phyloP scores from a whole-genome alignment of 441 rosid genomes.

The Gossypium gossypioides region DNA sequence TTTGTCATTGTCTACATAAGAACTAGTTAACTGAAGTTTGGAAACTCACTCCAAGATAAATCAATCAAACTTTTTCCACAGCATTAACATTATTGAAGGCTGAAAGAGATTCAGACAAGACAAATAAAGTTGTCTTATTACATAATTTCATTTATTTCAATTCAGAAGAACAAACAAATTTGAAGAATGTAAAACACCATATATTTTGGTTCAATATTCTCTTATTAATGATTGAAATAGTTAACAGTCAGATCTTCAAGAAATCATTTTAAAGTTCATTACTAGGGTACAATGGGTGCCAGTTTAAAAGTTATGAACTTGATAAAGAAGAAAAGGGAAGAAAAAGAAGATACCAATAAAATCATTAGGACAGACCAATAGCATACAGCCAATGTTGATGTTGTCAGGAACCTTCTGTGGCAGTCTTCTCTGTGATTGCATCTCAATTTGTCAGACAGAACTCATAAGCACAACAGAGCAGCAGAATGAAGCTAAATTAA shows the following conservation, averaged over 20 bases:
- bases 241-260: neutral
- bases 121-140: neutral
- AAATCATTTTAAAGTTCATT: neutral
- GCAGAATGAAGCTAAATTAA: neutral
- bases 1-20: neutral
- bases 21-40: neutral
- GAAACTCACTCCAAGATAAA: neutral
- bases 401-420: neutral
- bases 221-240: neutral
- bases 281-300: neutral
- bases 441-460: neutral
- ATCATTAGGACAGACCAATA: neutral
- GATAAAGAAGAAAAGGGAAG: neutral
- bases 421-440: conserved; percentile 14
- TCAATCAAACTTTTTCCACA: neutral
- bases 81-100: neutral
- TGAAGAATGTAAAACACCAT: neutral
- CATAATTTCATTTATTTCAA: neutral
- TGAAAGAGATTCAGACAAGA: neutral
- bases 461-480: neutral
- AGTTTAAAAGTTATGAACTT: neutral
- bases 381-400: neutral
- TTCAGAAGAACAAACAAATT: neutral
- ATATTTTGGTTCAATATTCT: neutral
- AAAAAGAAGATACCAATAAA: neutral